Base-by-base conservation (phyloP, 2,329 filamentous ascomycete genomes). In the Scolecobasidium constrictum region DNA sequence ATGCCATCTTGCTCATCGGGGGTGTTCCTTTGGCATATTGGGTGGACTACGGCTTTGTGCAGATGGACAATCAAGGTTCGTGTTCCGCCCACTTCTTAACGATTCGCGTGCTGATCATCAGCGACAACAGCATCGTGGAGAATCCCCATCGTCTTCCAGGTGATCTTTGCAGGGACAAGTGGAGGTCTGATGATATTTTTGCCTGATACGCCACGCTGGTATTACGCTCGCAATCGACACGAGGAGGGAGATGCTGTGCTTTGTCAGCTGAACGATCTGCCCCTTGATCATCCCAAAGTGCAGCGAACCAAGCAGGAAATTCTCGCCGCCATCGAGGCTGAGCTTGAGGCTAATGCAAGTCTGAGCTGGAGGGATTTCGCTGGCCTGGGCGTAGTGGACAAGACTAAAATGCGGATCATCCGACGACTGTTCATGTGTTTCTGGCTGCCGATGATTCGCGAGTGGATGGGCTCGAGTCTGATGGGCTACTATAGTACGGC, bases 11-110 rank as follows among this genome's bases (percentile, higher is more conserved):
- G 7, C 38, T 40, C 5, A 42, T 43, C 6, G 22, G 17, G 5
- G 22, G 42, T 17, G 52, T 53, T 12, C 51, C 54, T 7, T 40
- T 55, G 7, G 52, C 53, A n/a, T 57, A 56, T 43, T 60, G 50
- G 52, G 34, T 54, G 28, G 50, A 54, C 39, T 46, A 50, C 4
- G 52, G 51, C 13, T 54, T 54, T 28, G 47, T 50, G 1, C 48
- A 51, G 42, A 55, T 46, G 48, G 38, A 36, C 21, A 55, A 48
- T 46, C 55, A 46, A 46, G 42, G 48, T 39, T 12, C 16, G 37
- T 60, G 16, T 53, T 52, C 5, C 47, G 58, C 16, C 57, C 59
- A 45, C 44, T n/a, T n/a, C n/a, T n/a, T n/a, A n/a, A n/a, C n/a
- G n/a, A n/a, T n/a, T n/a, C n/a, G n/a, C n/a, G n/a, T n/a, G n/a